Base-by-base conservation (phyloP, 805 yeast species). In the Alloascoidea africana region DNA sequence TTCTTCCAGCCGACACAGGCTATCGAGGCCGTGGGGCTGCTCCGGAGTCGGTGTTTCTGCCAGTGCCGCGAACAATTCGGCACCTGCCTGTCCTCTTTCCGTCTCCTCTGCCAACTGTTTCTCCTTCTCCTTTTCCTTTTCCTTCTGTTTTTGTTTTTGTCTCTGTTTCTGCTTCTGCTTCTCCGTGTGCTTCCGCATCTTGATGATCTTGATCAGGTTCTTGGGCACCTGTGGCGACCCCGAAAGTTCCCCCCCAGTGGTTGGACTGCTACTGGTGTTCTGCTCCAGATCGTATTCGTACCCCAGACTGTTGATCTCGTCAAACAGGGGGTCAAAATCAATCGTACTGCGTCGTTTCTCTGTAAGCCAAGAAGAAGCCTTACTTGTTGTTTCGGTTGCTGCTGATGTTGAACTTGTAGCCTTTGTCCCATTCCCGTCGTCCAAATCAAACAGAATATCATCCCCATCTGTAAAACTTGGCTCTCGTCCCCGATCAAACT, bases 141-240 rank as follows among this genome's bases (percentile, higher is more conserved):
- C 42, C 38, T 48, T 50, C 46, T 53, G 47, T 41, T 53, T 53
- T 48, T 55, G 55, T 44, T 54, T 52, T 44, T 54, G 36, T 18
- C 41, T 41, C 17, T 48, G 41, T 36, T 50, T 42, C 40, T 58
- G 52, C 43, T 63, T 60, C 40, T 58, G 59, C 48, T 62, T n/a
- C n/a, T n/a, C n/a, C n/a, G n/a, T n/a, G n/a, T n/a, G n/a, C 36
- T 41, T 60, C 18, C 67, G 56, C 52, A 52, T 62, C 50, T 67
- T 83, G 41, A 65, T 82, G 46, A 69, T 53, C 46, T 68, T 62
- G 32, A 76, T 53, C 14, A 76, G 58, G 34, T 71, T 71, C 23
- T 70, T 69, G 0, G 85, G 85, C 2, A 77, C 76, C 46, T 77
- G 81, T 1, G 85, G 85, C 1, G 83, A 76, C 3, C 73, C 74